A percentile compares a stretch with the other conserved stretches of the same genome.
phyloP scores from a whole-genome alignment of 257 asterid genomes.

The Lantana camara region DNA sequence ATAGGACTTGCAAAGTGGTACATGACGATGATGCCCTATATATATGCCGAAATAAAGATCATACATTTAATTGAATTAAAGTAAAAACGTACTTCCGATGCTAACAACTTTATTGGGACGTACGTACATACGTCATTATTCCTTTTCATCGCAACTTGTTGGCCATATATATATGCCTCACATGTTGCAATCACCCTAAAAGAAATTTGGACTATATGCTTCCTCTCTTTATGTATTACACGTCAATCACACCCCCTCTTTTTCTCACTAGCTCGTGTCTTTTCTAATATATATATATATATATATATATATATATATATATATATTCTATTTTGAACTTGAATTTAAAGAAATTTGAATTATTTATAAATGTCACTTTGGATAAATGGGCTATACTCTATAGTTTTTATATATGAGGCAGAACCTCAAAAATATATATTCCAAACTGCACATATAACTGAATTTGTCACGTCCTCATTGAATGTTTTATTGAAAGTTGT shows the following conservation, averaged over 20 bases:
- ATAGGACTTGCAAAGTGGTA: conserved; percentile 17
- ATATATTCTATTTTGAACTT: too few relatives aligned
- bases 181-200: conserved; percentile 34
- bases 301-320: too few relatives aligned
- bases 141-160: conserved; percentile 32
- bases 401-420: conserved; percentile 29
- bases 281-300: too few relatives aligned
- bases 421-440: neutral
- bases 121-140: conserved; percentile 14
- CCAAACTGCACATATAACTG: neutral
- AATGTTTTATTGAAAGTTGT: neutral
- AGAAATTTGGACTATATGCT: conserved; percentile 4
- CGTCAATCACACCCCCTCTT: conserved; percentile 36
- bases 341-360: conserved; percentile 25
- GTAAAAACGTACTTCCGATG: conserved; percentile 32
- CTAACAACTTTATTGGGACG: conserved; percentile 19
- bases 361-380: conserved; percentile 34
- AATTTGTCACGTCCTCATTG: neutral
- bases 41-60: conserved; percentile 1
- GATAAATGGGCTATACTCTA: conserved; percentile 24
- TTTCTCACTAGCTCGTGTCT: too few relatives aligned
- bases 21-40: conserved; percentile 8
- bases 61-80: too few relatives aligned
- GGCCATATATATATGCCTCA: conserved; percentile 50
- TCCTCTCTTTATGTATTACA: conserved; percentile 41